Percentiles rank a stretch among this genome's conserved stretches.
These are phyloP conservation scores for Crithidia expoeki DNA, from an alignment of 208 protist genomes.

Conservation along the genomic window DNA sequence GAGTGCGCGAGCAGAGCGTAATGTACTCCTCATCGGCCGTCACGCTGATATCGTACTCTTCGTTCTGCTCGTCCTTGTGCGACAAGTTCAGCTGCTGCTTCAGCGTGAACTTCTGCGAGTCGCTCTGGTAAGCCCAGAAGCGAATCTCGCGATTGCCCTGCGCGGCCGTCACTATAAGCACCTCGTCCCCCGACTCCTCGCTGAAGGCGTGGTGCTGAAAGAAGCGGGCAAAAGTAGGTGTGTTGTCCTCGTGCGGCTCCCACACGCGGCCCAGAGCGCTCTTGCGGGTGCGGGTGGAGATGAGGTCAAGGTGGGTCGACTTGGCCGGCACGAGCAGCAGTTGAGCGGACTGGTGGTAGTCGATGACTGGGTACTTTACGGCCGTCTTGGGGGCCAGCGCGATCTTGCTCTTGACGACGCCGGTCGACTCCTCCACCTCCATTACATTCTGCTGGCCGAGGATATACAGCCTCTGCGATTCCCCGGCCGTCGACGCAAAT, in stretches of 20 bases:
- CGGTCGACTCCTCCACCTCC: constrained; percentile 68
- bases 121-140: constrained; percentile 79
- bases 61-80: constrained; percentile 34
- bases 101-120: constrained; percentile 74
- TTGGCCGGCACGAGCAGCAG: constrained; percentile 76
- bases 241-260: constrained; percentile 78
- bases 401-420: constrained; percentile 38
- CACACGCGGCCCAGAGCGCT: constrained; percentile 76
- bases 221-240: constrained; percentile 86
- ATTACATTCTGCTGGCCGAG: constrained; percentile 66
- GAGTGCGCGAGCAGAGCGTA: constrained; percentile 68
- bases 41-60: constrained; percentile 72
- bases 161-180: constrained; percentile 80
- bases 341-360: constrained; percentile 61
- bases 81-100: constrained; percentile 83
- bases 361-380: constrained; percentile 70
- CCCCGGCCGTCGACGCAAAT: constrained; percentile 63
- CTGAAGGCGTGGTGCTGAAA: constrained; percentile 64
- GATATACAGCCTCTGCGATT: constrained; percentile 60
- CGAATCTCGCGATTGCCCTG: constrained; percentile 82
- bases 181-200: constrained; percentile 50
- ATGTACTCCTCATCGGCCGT: constrained; percentile 90
- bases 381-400: constrained; percentile 57
- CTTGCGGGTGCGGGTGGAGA: constrained; percentile 61
- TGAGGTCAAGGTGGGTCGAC: constrained; percentile 73